A percentile compares a stretch with the other conserved stretches of the same genome.
phyloP scores from a whole-genome alignment of 2,329 filamentous ascomycete species.

The Pseudogymnoascus sp. region DNA sequence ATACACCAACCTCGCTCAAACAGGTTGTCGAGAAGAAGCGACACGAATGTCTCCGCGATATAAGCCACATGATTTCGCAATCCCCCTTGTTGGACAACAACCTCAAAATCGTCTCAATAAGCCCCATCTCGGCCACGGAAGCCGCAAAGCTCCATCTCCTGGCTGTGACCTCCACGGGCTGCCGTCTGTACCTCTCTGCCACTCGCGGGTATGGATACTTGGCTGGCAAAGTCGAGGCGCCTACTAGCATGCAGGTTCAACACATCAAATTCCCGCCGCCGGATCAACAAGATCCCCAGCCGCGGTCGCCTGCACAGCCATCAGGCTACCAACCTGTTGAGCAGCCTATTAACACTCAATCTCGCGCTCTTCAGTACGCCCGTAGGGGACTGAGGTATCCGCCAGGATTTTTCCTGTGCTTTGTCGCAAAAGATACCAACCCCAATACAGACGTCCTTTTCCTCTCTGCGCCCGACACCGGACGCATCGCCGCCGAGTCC shows the following conservation, averaged over 20 bases:
- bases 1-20: slow-evolving; percentile 51
- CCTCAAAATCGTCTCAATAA: slow-evolving; percentile 74
- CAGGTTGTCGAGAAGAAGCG: slow-evolving; percentile 56
- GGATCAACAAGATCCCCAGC: slow-evolving; percentile 29
- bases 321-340: slow-evolving; percentile 22
- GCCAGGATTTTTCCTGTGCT: slow-evolving; percentile 86
- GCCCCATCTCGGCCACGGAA: slow-evolving; percentile 70
- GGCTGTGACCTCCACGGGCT: slow-evolving; percentile 83
- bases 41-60: slow-evolving; percentile 59
- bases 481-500: slow-evolving; percentile 60
- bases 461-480: slow-evolving; percentile 79
- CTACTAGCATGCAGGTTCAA: slow-evolving; percentile 95
- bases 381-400: slow-evolving; percentile 57
- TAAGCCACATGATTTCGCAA: slow-evolving; percentile 73
- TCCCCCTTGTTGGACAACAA: slow-evolving; percentile 63
- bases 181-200: slow-evolving; percentile 84
- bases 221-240: slow-evolving; percentile 47
- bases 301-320: slow-evolving; percentile 23
- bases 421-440: slow-evolving; percentile 56
- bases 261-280: slow-evolving; percentile 88
- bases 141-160: slow-evolving; percentile 80
- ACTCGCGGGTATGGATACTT: slow-evolving; percentile 64
- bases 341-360: slow-evolving; percentile 32
- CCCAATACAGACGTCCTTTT: slow-evolving; percentile 64
- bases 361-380: slow-evolving; percentile 42